Evolutionary conservation across 768 basidiomycete species (phyloP), one percentile per base, ranked within the genome.

Genomic region (Trametes coccinea): DNA sequence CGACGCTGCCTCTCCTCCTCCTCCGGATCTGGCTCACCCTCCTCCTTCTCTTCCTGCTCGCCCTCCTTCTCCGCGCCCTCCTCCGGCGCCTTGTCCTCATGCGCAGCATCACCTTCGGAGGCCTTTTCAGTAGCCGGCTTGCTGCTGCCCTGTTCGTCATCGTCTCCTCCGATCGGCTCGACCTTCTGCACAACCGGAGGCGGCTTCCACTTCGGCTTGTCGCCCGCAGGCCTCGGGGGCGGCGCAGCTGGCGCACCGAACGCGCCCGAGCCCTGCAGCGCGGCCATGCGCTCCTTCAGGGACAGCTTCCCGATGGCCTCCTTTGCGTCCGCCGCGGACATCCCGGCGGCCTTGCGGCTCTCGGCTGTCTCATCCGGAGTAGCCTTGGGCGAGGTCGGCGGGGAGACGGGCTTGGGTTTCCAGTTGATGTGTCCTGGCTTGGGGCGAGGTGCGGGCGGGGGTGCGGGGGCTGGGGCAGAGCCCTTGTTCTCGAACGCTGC

Each of bases 261-360:
- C 9, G 79, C 93, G 14, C 91, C 90, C 47, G 82, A 86, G 7
- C 90, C 92, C 72, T 94, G 91, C 40, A 98, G 77, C 2, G 94
- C 93, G 33, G 94, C 94, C 94, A 98, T 97, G 40, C 96, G 85
- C 61, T 97, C 96, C 77, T 88, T 95, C 66, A 98, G 75, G 59
- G 91, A 92, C 2, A 84, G 89, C 58, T 85, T 85, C 5, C 83
- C 83, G 74, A 96, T 95, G 68, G 89, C 90, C 69, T 88, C 90
- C 73, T 90, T 87, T 22, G 95, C 95, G 78, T 98, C 95, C 31
- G 85, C 84, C 4, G 92, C 92, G 27, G 85, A 88, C 90, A 93
- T 90, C 0, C 83, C 82, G 3, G 77, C 76, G 0, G 68, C 63
- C 52, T 67, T 50, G 69, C 65, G 16, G 66, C 59, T 30, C 59